A percentile compares a stretch with the other conserved stretches of the same genome.
Conservation (phyloP, 108 stramenopile species). For the Bacterosira constricta region DNA sequence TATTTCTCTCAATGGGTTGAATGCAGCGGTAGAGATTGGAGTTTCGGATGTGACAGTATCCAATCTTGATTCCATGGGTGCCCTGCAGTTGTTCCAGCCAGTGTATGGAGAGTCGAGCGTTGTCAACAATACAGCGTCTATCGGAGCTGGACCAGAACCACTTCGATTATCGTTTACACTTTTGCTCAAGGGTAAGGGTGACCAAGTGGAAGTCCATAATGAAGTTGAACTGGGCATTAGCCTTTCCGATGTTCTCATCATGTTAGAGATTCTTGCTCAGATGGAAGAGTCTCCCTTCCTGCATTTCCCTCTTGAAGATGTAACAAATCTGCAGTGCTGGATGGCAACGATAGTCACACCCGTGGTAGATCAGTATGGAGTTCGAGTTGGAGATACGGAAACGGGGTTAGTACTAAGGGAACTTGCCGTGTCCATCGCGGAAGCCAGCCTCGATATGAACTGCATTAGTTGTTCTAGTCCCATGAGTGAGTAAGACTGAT, state of each 20-base stretch:
- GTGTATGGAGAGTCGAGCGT: constrained; percentile 35
- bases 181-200: constrained; percentile 30
- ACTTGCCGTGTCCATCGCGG: constrained; percentile 25
- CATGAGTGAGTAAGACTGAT: too few species aligned
- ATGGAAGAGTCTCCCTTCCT: constrained; percentile 57
- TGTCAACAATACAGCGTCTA: constrained; percentile 52
- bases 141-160: constrained; percentile 59
- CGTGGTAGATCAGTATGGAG: constrained; percentile 24
- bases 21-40: constrained; percentile 39
- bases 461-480: constrained; percentile 60
- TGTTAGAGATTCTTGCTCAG: constrained; percentile 39
- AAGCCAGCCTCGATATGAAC: constrained; percentile 37
- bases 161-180: constrained; percentile 34
- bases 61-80: constrained; percentile 69
- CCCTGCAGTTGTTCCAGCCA: constrained; percentile 48
- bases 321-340: constrained; percentile 62
- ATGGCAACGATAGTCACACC: constrained; percentile 53
- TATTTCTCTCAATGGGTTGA: constrained; percentile 50
- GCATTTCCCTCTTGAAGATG: constrained; percentile 53
- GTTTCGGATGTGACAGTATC: constrained; percentile 52
- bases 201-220: constrained; percentile 55
- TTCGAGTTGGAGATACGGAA: constrained; percentile 15
- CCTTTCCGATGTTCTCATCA: constrained; percentile 37
- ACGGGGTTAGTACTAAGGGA: constrained; percentile 21
- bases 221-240: constrained; percentile 43